Conservation (phyloP, 345 rosid species). For the Lepidium africanum region DNA sequence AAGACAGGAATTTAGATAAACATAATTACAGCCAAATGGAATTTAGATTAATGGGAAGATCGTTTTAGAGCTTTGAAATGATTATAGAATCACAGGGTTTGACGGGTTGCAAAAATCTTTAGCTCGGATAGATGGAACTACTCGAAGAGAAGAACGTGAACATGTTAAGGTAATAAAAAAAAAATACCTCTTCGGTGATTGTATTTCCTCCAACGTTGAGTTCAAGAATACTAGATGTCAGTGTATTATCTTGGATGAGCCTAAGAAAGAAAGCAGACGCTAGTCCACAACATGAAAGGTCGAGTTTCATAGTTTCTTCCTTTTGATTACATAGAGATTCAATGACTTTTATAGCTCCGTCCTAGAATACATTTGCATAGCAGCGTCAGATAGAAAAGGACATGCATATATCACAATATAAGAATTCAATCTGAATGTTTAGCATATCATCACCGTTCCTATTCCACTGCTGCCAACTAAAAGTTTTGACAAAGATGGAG, state of each 20-base stretch:
- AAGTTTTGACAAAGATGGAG: slow-evolving; percentile 52
- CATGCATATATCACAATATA: neutral
- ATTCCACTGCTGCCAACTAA: slow-evolving; percentile 72
- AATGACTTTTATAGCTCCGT: slow-evolving; percentile 51
- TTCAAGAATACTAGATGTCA: slow-evolving; percentile 48
- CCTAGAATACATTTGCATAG: slow-evolving; percentile 37
- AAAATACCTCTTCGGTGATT: slow-evolving; percentile 58
- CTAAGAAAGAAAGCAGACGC: slow-evolving; percentile 35
- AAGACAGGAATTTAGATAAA: neutral
- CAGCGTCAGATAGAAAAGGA: neutral
- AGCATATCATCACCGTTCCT: slow-evolving; percentile 52
- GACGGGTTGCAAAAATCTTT: neutral
- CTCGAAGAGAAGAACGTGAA: neutral
- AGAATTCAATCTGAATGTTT: neutral
- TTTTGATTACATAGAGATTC: slow-evolving; percentile 42
- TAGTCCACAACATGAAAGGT: slow-evolving; percentile 66
- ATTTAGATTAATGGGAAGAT: neutral
- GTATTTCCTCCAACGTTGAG: slow-evolving; percentile 72
- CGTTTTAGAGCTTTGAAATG: neutral
- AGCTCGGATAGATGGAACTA: neutral
- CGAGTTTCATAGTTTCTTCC: slow-evolving; percentile 67
- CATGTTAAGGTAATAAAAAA: slow-evolving; percentile 8
- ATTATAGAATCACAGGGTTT: neutral
- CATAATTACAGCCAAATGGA: neutral
- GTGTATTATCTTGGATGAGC: slow-evolving; percentile 28